These are phyloP conservation scores for Aspergillus udagawae DNA, from an alignment of 2,329 filamentous ascomycete genomes.

Conservation along the genomic window DNA sequence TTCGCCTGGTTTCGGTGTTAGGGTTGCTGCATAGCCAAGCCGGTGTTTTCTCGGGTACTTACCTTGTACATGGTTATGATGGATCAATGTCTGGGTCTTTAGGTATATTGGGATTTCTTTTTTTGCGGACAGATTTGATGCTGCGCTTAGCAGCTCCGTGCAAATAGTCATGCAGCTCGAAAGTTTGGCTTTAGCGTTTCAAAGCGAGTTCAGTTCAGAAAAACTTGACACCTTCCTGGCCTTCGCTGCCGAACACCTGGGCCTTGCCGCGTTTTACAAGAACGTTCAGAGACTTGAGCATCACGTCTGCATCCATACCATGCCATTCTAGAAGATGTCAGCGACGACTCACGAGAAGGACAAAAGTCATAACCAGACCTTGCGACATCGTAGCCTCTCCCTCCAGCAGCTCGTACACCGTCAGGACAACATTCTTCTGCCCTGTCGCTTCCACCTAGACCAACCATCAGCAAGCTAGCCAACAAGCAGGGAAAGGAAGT, in stretches of 20 bases:
- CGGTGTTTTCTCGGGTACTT: neutral
- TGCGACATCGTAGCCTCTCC: constrained; percentile 73
- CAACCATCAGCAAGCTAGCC: neutral
- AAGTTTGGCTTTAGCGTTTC: neutral
- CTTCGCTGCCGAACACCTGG: constrained; percentile 86
- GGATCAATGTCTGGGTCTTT: neutral
- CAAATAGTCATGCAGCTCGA: neutral
- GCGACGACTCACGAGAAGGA: neutral
- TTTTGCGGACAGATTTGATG: neutral
- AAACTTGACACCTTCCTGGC: constrained; percentile 92
- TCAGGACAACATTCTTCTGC: constrained; percentile 84
- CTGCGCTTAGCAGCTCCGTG: neutral
- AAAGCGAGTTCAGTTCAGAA: constrained; percentile 56
- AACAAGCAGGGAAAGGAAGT: constrained; percentile 20
- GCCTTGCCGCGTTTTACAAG: constrained; percentile 88
- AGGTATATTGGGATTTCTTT: neutral
- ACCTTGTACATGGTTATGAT: neutral
- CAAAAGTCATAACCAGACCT: constrained; percentile 46
- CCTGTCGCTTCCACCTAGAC: constrained; percentile 69
- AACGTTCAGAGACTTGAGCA: constrained; percentile 73
- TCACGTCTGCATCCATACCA: constrained; percentile 78
- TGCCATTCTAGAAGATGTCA: constrained; percentile 63
- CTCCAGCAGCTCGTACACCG: constrained; percentile 84
- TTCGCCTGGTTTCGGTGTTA: neutral
- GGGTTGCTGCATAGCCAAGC: neutral